Evolutionary conservation across 352 stramenopile genomes (phyloP), one percentile per base, ranked within the genome.

Genomic region (Phytophthora sojae): DNA sequence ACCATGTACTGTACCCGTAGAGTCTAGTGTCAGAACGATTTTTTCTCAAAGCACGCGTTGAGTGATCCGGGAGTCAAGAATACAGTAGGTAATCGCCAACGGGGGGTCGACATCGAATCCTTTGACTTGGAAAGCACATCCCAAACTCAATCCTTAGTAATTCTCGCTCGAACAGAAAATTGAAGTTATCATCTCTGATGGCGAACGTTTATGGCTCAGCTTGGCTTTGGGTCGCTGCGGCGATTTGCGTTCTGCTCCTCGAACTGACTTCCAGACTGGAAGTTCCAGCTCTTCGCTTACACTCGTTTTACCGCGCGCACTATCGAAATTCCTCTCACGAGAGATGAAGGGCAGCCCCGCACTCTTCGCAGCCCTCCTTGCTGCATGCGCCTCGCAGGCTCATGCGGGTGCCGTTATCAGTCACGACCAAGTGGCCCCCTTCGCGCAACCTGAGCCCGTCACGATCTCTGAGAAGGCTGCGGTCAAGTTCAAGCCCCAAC

Each of bases 351-450:
- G 8, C 37, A n/a, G 11, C 9, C 37, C 14, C 37, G 9, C 17
- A 44, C 4, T 44, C 9, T 0, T 17, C 37, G 14, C 37, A 44
- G 9, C 37, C 9, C 11, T 44, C 17, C 37, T 51, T 51, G 19
- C 44, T 6, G 37, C 25, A 2, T 1, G 30, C 1, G 14, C n/a
- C 0, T 52, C 50, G 4, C 35, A 37, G 11, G 23, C 37, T 21
- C 14, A 14, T 14, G 17, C 39, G 9, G 26, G 32, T 21, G 50
- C 30, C 1, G 44, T 63, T 52, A 61, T 68, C 54, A 58, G 14
- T 30, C 72, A 68, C 56, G 72, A 67, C 55, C 57, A 29, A 35
- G 62, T 69, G 3, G 30, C 19, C 23, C 68, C 29, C n/a, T 69
- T 69, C 30, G 29, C 30, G 6, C 53, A 69, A 19, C 53, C 53